Evolutionary conservation across 1,284 basidiomycete species (phyloP).

Genomic region (Cryptococcus floricola): DNA sequence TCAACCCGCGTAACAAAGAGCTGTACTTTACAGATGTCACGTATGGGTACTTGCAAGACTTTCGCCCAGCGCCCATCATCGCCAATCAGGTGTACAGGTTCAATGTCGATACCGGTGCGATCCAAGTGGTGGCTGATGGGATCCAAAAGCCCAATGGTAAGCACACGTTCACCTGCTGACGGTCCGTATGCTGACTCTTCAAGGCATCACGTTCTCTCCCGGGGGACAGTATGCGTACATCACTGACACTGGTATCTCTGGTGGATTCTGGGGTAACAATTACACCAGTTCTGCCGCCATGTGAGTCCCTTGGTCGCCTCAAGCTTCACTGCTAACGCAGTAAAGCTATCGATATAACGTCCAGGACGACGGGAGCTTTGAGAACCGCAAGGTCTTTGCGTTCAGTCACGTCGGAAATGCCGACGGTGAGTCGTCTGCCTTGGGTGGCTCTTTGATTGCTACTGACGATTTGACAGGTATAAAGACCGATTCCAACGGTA

Average conservation of each 20-base stretch:
- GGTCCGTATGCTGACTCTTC: conserved; percentile 46
- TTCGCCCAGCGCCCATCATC: conserved; percentile 51
- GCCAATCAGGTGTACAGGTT: conserved; percentile 68
- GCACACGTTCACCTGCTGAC: conserved; percentile 21
- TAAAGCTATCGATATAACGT: background rate
- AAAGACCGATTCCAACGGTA: conserved; percentile 43
- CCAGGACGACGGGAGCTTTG: conserved; percentile 7
- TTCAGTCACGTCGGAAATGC: conserved; percentile 32
- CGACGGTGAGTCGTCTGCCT: conserved; percentile 21
- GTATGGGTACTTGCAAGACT: conserved; percentile 34
- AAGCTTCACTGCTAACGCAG: background rate
- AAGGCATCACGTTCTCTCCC: conserved; percentile 6
- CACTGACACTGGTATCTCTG: conserved; percentile 29
- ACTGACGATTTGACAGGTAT: conserved; percentile 9
- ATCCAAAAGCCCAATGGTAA: conserved; percentile 51
- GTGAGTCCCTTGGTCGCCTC: conserved; percentile 11
- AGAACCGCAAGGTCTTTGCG: conserved; percentile 32
- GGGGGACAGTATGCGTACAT: conserved; percentile 16
- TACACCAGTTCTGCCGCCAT: conserved; percentile 20
- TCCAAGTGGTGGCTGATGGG: conserved; percentile 66
- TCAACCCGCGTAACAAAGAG: conserved; percentile 53
- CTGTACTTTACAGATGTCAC: background rate
- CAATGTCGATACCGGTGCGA: conserved; percentile 59
- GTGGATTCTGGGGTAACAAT: conserved; percentile 20
- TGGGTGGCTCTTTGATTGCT: no score